Evolutionary conservation across 2,329 filamentous ascomycete species (phyloP), one percentile per base, ranked within the genome.

Genomic region (Colletotrichum sojae): DNA sequence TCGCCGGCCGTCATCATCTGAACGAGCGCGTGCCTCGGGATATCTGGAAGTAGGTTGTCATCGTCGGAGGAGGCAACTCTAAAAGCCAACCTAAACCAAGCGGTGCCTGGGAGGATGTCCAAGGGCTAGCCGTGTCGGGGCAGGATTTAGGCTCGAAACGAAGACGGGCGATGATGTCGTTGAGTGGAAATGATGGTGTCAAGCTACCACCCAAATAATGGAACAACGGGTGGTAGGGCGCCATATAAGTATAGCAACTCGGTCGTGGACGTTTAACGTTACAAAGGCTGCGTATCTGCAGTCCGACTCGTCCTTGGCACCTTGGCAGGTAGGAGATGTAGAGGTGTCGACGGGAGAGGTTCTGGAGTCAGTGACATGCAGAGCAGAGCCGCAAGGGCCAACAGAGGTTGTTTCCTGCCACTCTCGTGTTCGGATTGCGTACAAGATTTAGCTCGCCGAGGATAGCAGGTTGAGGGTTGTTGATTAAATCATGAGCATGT

Each of bases 21-120:
- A 68, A 68, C 65, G 27, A 39, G 22, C 54, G 61, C 54, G 55
- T 36, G 48, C 48, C 54, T 53, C 48, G 57, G 54, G 61, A 54
- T 22, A 48, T n/a, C 18, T 65, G 40, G 46, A 40, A 54, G 49
- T 65, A 68, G 40, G 60, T 68, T 68, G 65, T 68, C 65, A 68
- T 22, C 54, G 61, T 68, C 49, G 49, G 61, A 64, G 60, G 40
- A 31, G 25, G 54, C 46, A 64, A 59, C 48, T 65, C 18, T 68
- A 68, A 59, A 53, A 54, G 48, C 20, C 48, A 54, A 65, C 48
- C 54, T 54, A 53, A 53, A 46, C 43, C 15, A 39, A 36, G 15
- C 10, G 18, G 3, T 27, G 13, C n/a, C 51, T 25, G 46, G 45
- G 36, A 45, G 48, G 36, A 9, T 15, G 36, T 22, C 51, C 57